These are phyloP conservation scores for Trifolium fragiferum DNA, from an alignment of 306 rosid genomes.

Conservation along the genomic window DNA sequence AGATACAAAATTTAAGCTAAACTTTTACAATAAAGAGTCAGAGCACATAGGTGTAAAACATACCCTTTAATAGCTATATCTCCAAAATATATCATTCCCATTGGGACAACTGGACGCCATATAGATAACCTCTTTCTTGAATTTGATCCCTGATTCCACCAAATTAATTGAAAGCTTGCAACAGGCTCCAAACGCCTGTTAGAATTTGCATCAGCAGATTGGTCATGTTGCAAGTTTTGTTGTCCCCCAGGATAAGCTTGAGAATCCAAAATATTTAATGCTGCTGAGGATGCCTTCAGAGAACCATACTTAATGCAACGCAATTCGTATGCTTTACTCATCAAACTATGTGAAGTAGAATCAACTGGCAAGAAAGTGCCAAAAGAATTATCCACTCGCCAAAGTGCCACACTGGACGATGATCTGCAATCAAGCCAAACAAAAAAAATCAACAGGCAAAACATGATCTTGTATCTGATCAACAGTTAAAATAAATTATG, in stretches of 20 bases:
- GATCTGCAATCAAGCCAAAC: constrained; percentile 57
- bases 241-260: constrained; percentile 46
- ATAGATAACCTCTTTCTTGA: constrained; percentile 77
- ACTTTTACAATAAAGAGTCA: constrained; percentile 15
- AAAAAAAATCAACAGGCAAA: constrained; percentile 17
- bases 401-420: constrained; percentile 63
- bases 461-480: constrained; percentile 32
- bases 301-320: constrained; percentile 73
- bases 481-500: constrained; percentile 22
- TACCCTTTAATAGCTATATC: constrained; percentile 88
- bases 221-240: constrained; percentile 52
- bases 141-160: constrained; percentile 89
- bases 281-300: constrained; percentile 54
- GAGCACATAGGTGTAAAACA: constrained; percentile 34
- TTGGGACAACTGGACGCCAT: constrained; percentile 93
- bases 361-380: constrained; percentile 94
- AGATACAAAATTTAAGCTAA: constrained; percentile 25
- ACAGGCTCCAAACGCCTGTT: constrained; percentile 74
- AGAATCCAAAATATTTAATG: constrained; percentile 47
- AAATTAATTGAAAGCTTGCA: constrained; percentile 79
- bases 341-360: constrained; percentile 54
- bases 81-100: constrained; percentile 86
- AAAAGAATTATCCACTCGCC: constrained; percentile 91
- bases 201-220: constrained; percentile 56
- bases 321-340: constrained; percentile 74